Evolutionary conservation across 345 rosid species (phyloP), one percentile per base, ranked within the genome.

Genomic region (Citrus medica): DNA sequence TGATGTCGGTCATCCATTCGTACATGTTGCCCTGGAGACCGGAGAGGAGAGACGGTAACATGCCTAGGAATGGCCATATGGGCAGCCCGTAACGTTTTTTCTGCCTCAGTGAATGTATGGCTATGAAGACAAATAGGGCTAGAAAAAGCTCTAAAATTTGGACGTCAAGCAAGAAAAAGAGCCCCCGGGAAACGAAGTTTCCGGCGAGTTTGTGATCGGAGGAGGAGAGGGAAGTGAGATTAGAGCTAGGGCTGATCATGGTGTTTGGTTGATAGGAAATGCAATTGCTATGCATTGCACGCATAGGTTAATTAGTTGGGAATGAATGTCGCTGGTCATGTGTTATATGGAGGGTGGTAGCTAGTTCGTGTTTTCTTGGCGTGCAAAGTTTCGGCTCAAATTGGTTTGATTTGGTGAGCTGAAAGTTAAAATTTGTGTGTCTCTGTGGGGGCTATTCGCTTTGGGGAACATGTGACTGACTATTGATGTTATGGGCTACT

Each of bases 391-490:
- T 85, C 74, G 84, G 84, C 61, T 59, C 76, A 74, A 65, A 86
- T 84, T 86, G 92, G 93, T 93, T 81, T 81, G 89, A 92, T 90
- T 93, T 92, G 98, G 97, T 93, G 94, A 93, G 83, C 97, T 67
- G 91, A 89, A 89, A 81, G 9, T 25, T 17, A 46, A 46, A 46
- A 46, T 0, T 46, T 46, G 38, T 60, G 59, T 72, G 55, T 71
- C 64, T 70, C 78, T 80, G 83, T 19, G 27, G 33, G 5, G 4
- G 73, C 35, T 46, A 4, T 12, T 46, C 51, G n/a, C 53, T 67
- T 37, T 37, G 2, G 16, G 30, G 42, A 69, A 0, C 32, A 22
- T 66, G 78, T 69, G 76, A 30, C 60, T 69, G 76, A 30, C 60
- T 68, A 55, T 8, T 62, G 42, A 56, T 71, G 63, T 51, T 81